These are phyloP conservation scores for Phascolomyces articulosus DNA, from an alignment of 371 early-diverging fungal genomes.

Conservation along the genomic window DNA sequence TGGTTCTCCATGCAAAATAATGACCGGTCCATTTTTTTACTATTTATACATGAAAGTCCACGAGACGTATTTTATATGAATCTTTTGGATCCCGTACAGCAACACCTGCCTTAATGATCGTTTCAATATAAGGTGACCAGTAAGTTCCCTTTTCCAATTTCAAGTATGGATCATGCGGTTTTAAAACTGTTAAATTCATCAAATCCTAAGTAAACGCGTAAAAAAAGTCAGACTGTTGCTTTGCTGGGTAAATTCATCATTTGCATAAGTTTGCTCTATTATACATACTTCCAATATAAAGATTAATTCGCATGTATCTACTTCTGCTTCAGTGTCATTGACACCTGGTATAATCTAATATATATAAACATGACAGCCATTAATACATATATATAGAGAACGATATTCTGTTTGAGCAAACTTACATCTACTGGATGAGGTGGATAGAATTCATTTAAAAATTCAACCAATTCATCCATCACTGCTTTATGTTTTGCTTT, in stretches of 20 bases:
- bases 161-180: conserved; percentile 53
- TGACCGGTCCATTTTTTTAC: no score
- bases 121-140: conserved; percentile 62
- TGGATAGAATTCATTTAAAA: conserved; percentile 51
- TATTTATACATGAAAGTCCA: conserved; percentile 40
- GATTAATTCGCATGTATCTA: conserved; percentile 34
- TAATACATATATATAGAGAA: no score
- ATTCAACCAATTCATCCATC: conserved; percentile 46
- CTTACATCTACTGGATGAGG: conserved; percentile 49
- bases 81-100: conserved; percentile 60
- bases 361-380: no score
- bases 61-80: conserved; percentile 38
- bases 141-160: conserved; percentile 43
- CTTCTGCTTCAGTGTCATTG: conserved; percentile 9
- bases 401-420: background rate
- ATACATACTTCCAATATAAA: conserved; percentile 35
- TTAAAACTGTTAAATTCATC: conserved; percentile 54
- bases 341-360: background rate
- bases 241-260: background rate
- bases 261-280: background rate
- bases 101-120: conserved; percentile 55
- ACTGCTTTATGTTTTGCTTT: conserved; percentile 19
- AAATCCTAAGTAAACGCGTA: conserved; percentile 40
- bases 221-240: no score
- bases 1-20: background rate